phyloP scores from a whole-genome alignment of 108 stramenopile genomes.

The Nitzschia putrida region DNA sequence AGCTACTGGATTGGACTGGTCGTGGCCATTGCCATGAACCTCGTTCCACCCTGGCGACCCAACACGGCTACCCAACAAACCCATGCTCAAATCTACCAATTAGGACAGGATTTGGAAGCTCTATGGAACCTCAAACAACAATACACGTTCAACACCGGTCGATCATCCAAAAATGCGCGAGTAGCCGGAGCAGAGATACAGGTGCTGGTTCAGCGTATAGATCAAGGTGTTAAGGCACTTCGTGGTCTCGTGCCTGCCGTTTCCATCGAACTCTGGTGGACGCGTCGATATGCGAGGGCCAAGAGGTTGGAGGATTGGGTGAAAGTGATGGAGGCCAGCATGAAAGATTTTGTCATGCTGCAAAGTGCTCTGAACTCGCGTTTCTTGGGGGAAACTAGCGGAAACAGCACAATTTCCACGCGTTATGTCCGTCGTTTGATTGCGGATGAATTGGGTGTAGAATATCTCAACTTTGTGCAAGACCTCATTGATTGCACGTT shows the following conservation, averaged over 20 bases:
- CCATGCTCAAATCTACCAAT: constrained; percentile 16
- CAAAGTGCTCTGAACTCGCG: constrained; percentile 29
- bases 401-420: constrained; percentile 5
- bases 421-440: constrained; percentile 26
- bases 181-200: constrained; percentile 39
- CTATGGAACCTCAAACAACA: constrained; percentile 20
- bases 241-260: constrained; percentile 24
- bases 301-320: constrained; percentile 21
- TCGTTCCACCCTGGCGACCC: constrained; percentile 13
- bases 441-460: constrained; percentile 30
- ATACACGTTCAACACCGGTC: constrained; percentile 35
- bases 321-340: constrained; percentile 18
- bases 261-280: constrained; percentile 13
- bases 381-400: constrained; percentile 37
- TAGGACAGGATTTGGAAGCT: constrained; percentile 25
- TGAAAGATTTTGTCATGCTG: constrained; percentile 36
- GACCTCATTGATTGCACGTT: constrained; percentile 18
- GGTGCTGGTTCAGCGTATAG: constrained; percentile 24
- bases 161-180: constrained; percentile 20
- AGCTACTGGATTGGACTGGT: constrained; percentile 37
- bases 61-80: constrained; percentile 34
- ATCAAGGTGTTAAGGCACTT: constrained; percentile 15
- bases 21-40: constrained; percentile 33
- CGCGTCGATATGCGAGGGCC: background rate
- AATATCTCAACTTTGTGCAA: constrained; percentile 27